Conservation (phyloP, 2,329 filamentous ascomycete genomes). For the Xylariaceae sp. region DNA sequence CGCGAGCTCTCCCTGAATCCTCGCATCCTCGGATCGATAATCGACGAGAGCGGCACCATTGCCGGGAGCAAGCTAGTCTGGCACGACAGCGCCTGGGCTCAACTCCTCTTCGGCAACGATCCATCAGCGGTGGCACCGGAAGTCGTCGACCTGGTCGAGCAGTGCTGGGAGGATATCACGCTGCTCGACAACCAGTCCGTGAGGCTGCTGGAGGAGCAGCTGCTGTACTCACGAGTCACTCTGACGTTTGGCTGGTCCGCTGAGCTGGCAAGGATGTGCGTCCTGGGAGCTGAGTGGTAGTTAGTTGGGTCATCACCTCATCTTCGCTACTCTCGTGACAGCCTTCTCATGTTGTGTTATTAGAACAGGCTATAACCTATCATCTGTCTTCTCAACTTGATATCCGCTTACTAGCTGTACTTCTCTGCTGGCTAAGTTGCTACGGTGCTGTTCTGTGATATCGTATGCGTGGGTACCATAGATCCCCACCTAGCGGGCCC, state of each 20-base stretch:
- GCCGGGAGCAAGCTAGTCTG: conserved; percentile 44
- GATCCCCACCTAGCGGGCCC: no score
- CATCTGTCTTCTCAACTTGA: no score
- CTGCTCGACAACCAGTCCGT: conserved; percentile 30
- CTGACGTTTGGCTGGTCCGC: conserved; percentile 48
- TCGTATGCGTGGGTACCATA: no score
- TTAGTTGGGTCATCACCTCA: no score
- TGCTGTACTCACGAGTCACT: conserved; percentile 44
- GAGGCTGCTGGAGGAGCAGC: conserved; percentile 40
- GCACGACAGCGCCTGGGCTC: conserved; percentile 43
- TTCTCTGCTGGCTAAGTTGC: no score
- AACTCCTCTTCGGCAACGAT: conserved; percentile 24
- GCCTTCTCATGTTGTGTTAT: no score
- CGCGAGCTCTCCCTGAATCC: conserved; percentile 31
- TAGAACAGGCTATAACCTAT: no score
- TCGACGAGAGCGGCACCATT: conserved; percentile 50
- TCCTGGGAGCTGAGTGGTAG: conserved; percentile 36
- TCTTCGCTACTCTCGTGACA: no score
- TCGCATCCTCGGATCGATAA: conserved; percentile 30
- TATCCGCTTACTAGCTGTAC: no score
- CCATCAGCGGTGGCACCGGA: neutral
- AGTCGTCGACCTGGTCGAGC: conserved; percentile 34
- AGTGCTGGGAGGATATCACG: conserved; percentile 32
- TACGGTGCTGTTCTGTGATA: no score
- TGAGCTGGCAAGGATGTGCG: conserved; percentile 29